phyloP scores from a whole-genome alignment of 345 rosid species.

The Murraya paniculata region DNA sequence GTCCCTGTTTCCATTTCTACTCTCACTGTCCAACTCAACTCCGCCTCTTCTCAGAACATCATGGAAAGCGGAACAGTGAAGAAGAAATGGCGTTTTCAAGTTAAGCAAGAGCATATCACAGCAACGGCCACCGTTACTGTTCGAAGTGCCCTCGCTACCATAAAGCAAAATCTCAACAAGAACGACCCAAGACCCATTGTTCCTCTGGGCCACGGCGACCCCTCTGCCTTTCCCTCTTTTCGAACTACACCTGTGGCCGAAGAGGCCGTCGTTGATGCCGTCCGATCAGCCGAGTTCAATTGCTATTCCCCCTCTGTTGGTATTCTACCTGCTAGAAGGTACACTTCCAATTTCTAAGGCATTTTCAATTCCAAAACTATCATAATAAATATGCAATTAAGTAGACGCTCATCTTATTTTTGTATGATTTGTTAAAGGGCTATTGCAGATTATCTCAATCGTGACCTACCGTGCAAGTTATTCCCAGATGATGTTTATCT shows the following conservation, averaged over 20 bases:
- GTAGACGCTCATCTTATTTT: too few relatives aligned
- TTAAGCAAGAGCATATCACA: constrained; percentile 19
- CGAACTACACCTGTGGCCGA: constrained; percentile 47
- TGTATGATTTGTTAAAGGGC: constrained; percentile 35
- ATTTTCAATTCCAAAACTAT: too few relatives aligned
- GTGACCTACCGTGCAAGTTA: constrained; percentile 51
- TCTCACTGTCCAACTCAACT: too few relatives aligned
- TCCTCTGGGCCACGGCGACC: constrained; percentile 72
- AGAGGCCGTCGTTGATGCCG: constrained; percentile 48
- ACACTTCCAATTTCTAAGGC: background rate
- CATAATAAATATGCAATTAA: too few relatives aligned
- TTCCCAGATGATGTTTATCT: constrained; percentile 45
- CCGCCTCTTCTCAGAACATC: too few relatives aligned
- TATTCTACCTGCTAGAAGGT: constrained; percentile 61
- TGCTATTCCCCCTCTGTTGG: constrained; percentile 48
- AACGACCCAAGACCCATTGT: constrained; percentile 36
- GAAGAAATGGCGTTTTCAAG: constrained; percentile 31
- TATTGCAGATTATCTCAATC: constrained; percentile 52
- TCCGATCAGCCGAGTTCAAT: constrained; percentile 50
- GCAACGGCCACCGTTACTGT: constrained; percentile 25
- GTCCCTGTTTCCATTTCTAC: too few relatives aligned
- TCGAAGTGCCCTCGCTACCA: constrained; percentile 34
- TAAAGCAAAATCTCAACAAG: constrained; percentile 37
- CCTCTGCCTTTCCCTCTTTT: constrained; percentile 60
- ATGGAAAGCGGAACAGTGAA: constrained; percentile 16